Evolutionary conservation across 805 yeast genomes (phyloP), one percentile per base, ranked within the genome.

Genomic region (Schizosaccharomyces lindneri): DNA sequence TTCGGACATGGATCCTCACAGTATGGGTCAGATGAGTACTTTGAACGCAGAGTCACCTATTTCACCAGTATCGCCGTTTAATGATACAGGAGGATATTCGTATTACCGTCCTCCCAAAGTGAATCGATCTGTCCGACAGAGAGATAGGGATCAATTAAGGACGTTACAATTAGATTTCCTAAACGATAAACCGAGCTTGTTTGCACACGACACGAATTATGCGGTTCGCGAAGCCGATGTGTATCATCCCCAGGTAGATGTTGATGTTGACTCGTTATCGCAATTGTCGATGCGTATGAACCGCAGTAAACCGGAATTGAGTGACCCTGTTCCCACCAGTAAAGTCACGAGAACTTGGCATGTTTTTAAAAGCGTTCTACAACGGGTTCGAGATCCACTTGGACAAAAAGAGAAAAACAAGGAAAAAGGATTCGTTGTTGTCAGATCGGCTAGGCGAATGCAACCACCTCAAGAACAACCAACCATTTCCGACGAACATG

Each of bases 201-300:
- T 51, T 24, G 31, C 19, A 2, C 31, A 51, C 13, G 57, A 29
- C 9, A 29, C 27, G 31, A 29, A 51, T 29, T 51, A 51, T 13
- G 57, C 57, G n/a, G 57, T 51, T 51, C 57, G 57, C 36, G 57
- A 51, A 29, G 57, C 57, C n/a, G 57, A 51, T 51, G 57, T 51
- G 19, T 51, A 51, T 24, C 57, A 51, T 29, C 57, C 57, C 5
- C 36, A 51, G 19, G 36, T 51, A 0, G 57, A 51, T 29, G 32
- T 39, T 19, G 27, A 29, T 17, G 27, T 13, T 51, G 57, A 46
- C 5, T 19, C 27, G 21, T 24, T 46, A 46, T 46, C 51, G 19
- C 51, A 46, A 17, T 19, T 46, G 13, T 46, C 51, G 21, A 19
- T 24, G 24, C 51, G 27, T 19, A n/a, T 24, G 27, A 19, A 19